These are phyloP conservation scores for Tolypocladium ovalisporum DNA, from an alignment of 2,329 filamentous ascomycete genomes.

Conservation along the genomic window DNA sequence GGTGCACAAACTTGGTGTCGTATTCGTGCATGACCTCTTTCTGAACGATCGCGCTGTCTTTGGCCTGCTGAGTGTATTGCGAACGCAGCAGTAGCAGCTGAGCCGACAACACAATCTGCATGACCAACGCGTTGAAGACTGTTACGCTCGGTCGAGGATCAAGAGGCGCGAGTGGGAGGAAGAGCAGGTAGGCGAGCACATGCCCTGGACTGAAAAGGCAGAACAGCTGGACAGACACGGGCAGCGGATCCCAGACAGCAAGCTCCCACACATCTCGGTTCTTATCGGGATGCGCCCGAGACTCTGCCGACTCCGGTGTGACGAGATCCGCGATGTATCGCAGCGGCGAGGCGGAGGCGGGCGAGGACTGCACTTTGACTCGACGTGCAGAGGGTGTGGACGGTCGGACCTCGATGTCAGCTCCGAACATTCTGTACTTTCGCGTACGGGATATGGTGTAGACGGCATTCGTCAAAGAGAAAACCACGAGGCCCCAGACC, in stretches of 20 bases:
- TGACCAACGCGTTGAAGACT: conserved; percentile 68
- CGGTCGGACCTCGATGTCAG: conserved; percentile 63
- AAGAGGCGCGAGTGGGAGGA: conserved; percentile 64
- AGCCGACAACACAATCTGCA: conserved; percentile 63
- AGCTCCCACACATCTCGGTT: conserved; percentile 90
- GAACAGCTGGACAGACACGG: conserved; percentile 70
- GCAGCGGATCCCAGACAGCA: conserved; percentile 84
- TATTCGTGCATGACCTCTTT: conserved; percentile 93
- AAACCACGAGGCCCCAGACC: conserved; percentile 54
- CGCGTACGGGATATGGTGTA: conserved; percentile 75
- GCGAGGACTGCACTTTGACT: conserved; percentile 79
- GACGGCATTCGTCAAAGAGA: conserved; percentile 66
- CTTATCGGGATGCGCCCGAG: conserved; percentile 73
- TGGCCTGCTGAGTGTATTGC: conserved; percentile 72
- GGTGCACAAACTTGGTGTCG: conserved; percentile 90
- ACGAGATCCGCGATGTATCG: conserved; percentile 61
- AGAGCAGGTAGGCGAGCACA: conserved; percentile 80
- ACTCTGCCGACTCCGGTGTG: conserved; percentile 60
- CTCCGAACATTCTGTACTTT: conserved; percentile 86
- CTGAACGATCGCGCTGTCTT: conserved; percentile 75
- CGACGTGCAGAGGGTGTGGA: conserved; percentile 78
- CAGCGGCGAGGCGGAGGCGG: conserved; percentile 66
- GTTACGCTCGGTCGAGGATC: conserved; percentile 79
- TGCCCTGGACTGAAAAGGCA: conserved; percentile 91
- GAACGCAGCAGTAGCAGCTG: conserved; percentile 66